Base-by-base conservation (phyloP, 192 early-diverging fungal species). In the Pilaira anomala region DNA sequence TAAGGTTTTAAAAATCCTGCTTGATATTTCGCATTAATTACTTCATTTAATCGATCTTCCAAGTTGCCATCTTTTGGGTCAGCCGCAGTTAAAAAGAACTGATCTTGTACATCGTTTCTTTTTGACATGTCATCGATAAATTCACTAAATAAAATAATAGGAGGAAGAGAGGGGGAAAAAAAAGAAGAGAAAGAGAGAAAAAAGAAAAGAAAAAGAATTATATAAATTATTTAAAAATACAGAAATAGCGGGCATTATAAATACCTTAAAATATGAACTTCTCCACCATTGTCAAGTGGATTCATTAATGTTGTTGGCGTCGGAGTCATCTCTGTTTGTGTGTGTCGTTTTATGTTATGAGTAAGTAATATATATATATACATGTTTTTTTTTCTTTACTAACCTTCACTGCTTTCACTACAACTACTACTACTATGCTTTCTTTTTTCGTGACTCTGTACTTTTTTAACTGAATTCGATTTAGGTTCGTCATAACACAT, bases 11-110 rank as follows among this genome's bases (percentile, higher is more conserved):
- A 78, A 61, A 96, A 85, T 0, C 96, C 96, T 3, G 96, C 96
- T 64, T 98, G 92, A 62, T 92, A 93, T 73, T 98, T 98, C 25
- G 96, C 96, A 68, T 89, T 89, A 71, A 98, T 93, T 19, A 98
- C 88, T 63, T 93, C 88, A 24, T 84, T 91, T 56, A 98, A 79
- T 69, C 94, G 88, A 66, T 93, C 94, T 72, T 94, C 92, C 13
- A 87, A 82, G n/a, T 87, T 85, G n/a, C 89, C 90, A 67, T 95
- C 91, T 48, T 77, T 83, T 0, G 96, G 96, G 68, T 98, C 94
- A 1, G 96, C 96, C 0, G 94, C 94, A 2, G 90, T 94, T 40
- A 96, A 82, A 60, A 94, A 85, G 72, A 96, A 98, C 52, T 87
- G 87, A 58, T 95, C 93, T 25, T 57, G 11, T 57, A 29, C 55